Evolutionary conservation across 169 alveolate genomes (phyloP).

Genomic region (Cryptosporidium ryanae): DNA sequence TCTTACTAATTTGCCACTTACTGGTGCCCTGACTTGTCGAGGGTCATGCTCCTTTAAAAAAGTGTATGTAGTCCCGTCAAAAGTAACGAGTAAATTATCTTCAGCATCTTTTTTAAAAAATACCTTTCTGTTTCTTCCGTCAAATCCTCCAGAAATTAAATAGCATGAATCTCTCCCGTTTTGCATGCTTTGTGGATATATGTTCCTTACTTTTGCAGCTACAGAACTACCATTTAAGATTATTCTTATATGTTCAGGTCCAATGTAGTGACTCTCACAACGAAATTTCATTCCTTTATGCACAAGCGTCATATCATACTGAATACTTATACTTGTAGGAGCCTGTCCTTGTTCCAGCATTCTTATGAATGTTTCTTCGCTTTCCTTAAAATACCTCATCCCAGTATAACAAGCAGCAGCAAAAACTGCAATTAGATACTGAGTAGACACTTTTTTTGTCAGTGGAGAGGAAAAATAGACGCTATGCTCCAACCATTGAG

Average conservation of each 20-base stretch:
- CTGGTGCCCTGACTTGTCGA: constrained; percentile 75
- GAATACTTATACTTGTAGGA: constrained; percentile 72
- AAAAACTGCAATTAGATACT: constrained; percentile 75
- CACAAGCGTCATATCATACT: constrained; percentile 71
- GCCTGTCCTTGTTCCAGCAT: constrained; percentile 79
- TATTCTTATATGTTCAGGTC: constrained; percentile 75
- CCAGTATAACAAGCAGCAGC: constrained; percentile 79
- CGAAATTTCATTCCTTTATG: constrained; percentile 72
- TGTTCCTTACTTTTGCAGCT: constrained; percentile 70
- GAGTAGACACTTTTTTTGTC: constrained; percentile 48
- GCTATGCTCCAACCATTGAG: constrained; percentile 77
- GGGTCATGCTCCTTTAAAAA: constrained; percentile 78
- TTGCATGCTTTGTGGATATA: constrained; percentile 65
- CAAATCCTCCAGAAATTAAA: constrained; percentile 78
- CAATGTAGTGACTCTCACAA: constrained; percentile 74
- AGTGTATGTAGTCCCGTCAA: constrained; percentile 78
- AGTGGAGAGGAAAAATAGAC: constrained; percentile 69
- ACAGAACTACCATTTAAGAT: constrained; percentile 73
- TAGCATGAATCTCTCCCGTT: constrained; percentile 69
- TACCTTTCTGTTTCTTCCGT: constrained; percentile 76
- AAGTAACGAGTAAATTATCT: constrained; percentile 77
- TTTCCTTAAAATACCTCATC: constrained; percentile 50
- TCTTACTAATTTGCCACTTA: constrained; percentile 80
- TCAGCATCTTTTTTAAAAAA: constrained; percentile 76
- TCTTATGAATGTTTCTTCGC: constrained; percentile 59